Conservation (phyloP, 805 yeast genomes). For the Schizosaccharomyces osmophilus region DNA sequence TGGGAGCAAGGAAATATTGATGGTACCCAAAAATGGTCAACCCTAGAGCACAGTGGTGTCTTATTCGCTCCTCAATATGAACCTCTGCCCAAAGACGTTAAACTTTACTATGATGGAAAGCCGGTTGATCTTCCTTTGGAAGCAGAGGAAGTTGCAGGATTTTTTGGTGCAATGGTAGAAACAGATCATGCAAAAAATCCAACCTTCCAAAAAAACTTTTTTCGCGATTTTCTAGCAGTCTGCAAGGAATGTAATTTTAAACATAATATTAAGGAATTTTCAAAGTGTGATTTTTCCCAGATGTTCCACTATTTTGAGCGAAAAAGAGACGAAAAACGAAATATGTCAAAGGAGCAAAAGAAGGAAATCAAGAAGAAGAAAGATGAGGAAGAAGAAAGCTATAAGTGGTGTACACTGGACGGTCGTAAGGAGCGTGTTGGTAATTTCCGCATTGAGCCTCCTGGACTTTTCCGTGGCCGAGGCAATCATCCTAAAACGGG, state of each 20-base stretch:
- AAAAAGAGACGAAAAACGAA: conserved; percentile 47
- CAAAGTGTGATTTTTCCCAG: conserved; percentile 50
- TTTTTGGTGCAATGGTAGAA: conserved; percentile 68
- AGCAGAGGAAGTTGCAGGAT: conserved; percentile 94
- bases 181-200: conserved; percentile 77
- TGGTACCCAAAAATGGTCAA: conserved; percentile 63
- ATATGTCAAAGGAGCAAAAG: conserved; percentile 47
- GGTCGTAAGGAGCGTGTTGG: conserved; percentile 85
- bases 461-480: conserved; percentile 85
- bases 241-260: conserved; percentile 22
- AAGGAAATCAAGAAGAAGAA: conserved; percentile 44
- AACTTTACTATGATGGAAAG: conserved; percentile 47
- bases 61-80: conserved; percentile 81
- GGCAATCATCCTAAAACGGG: conserved; percentile 96
- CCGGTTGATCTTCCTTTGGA: conserved; percentile 50
- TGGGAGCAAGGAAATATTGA: conserved; percentile 48
- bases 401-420: conserved; percentile 52
- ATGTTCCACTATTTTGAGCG: conserved; percentile 51
- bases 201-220: conserved; percentile 66
- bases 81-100: conserved; percentile 56
- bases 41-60: conserved; percentile 73
- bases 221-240: conserved; percentile 48
- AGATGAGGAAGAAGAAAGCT: conserved; percentile 57
- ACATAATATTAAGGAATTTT: conserved; percentile 40
- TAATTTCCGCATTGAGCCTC: conserved; percentile 85